Conservation (phyloP, 2,329 filamentous ascomycete genomes). For the Colletotrichum cuscutae region DNA sequence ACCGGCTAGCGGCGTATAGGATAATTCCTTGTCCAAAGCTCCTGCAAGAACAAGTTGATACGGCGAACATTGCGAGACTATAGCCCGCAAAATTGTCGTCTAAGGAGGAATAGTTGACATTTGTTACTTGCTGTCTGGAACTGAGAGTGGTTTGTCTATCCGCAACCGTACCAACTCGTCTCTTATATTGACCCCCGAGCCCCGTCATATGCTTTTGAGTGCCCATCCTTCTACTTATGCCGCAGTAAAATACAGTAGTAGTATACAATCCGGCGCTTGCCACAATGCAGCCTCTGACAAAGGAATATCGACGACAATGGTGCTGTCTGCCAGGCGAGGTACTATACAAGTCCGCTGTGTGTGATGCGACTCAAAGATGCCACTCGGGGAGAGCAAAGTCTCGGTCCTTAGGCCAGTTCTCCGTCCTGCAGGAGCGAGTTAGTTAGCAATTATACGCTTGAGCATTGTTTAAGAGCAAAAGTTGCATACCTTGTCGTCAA, state of each 20-base stretch:
- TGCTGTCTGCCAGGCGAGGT: not conserved
- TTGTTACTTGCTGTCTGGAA: constrained; percentile 16
- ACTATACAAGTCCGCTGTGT: constrained; percentile 5
- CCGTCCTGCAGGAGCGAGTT: constrained; percentile 41
- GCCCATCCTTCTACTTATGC: constrained; percentile 19
- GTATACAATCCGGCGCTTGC: constrained; percentile 17
- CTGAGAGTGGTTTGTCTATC: constrained; percentile 16
- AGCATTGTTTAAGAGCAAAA: not conserved
- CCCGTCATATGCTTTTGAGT: constrained; percentile 19
- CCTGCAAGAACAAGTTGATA: not conserved
- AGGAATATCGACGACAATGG: not conserved
- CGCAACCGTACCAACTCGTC: not conserved
- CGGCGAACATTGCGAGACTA: accelerated
- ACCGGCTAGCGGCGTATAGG: too few species aligned
- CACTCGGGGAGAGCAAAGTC: constrained; percentile 55
- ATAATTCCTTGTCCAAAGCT: too few species aligned
- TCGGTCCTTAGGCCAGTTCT: constrained; percentile 52
- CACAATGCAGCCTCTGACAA: not conserved
- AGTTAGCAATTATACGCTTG: constrained; percentile 23
- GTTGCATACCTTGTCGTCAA: constrained; percentile 52
- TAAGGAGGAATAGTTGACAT: not conserved
- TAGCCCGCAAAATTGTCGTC: not conserved
- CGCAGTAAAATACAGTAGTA: constrained; percentile 15
- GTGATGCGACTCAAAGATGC: constrained; percentile 44
- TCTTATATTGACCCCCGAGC: not conserved